Base-by-base conservation (phyloP, 768 basidiomycete species). In the Tricholoma sp. region DNA sequence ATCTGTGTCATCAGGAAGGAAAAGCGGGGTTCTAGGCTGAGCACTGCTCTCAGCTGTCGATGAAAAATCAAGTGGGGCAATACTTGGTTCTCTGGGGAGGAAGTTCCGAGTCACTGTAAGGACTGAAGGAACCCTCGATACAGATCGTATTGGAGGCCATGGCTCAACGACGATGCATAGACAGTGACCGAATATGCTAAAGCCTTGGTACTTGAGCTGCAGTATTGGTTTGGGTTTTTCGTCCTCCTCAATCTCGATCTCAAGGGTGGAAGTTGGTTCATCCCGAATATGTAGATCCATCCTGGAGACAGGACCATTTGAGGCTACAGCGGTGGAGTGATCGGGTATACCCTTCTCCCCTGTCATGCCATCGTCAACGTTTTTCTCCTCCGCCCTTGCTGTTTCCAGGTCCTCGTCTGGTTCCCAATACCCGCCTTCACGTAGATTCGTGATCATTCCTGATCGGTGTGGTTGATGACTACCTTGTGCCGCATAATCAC, bases 161-260 rank as follows among this genome's bases (percentile, higher is more conserved):
- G 91, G 92, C 67, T 94, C 91, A 14, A 92, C 84, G 21, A 94
- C 86, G 34, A 94, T 79, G 65, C 88, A 91, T 16, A 94, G 78
- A 67, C 88, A 91, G 54, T 83, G 81, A 0, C 84, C 86, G 57
- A 82, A 80, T 50, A 91, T 84, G 53, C 72, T 77, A 69, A 91
- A 91, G 11, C 88, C 86, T 62, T 81, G 79, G 61, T 89, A 93
- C 54, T 69, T 79, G 34, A 93, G 77, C 55, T 81, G 78, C 32
- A 91, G 72, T 29, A 79, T 61, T 5, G 88, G 85, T 64, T 91
- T 89, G 11, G 86, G 88, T 63, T 93, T 91, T 62, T 86, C 86
- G 52, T 87, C 85, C 50, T 86, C 85, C 50, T 84, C 82, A n/a
- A 73, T 62, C 51, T 80, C 79, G 14, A 81, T 68, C 32, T 80